phyloP scores from a whole-genome alignment of 2,329 filamentous ascomycete species.

The Pseudopithomyces maydicus region DNA sequence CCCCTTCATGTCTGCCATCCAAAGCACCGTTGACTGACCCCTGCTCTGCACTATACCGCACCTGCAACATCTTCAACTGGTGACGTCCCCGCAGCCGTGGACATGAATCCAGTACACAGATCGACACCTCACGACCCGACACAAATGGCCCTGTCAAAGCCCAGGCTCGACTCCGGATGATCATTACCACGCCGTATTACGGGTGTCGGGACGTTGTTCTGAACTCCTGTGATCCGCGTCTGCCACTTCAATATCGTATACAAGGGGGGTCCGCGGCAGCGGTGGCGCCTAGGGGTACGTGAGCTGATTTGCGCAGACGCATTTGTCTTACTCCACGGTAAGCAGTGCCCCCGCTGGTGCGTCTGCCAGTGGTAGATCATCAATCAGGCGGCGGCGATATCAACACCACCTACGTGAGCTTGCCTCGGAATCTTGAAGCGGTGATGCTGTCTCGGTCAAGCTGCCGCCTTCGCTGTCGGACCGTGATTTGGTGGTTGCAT shows the following conservation, averaged over 20 bases:
- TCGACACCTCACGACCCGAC: not conserved
- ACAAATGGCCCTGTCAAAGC: not conserved
- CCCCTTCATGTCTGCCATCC: not conserved
- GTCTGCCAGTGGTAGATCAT: not conserved
- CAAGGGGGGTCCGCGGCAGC: not conserved
- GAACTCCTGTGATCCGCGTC: not conserved
- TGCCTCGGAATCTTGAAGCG: not conserved
- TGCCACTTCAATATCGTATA: constrained; percentile 4
- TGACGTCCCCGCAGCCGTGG: not conserved
- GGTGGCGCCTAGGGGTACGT: not conserved
- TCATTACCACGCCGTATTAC: not conserved
- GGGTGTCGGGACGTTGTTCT: not conserved
- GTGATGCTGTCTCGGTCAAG: not conserved
- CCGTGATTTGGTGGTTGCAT: not conserved
- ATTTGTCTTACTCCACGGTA: not conserved
- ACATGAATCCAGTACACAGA: not conserved
- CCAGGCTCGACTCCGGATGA: not conserved
- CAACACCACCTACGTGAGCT: not conserved
- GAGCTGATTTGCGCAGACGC: not conserved
- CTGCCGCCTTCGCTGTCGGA: not conserved
- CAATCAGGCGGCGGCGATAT: not conserved
- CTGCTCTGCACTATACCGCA: no score
- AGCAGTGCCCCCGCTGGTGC: not conserved
- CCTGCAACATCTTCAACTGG: not conserved
- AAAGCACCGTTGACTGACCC: not conserved